Percentiles rank a stretch among this genome's conserved stretches.
These are phyloP conservation scores for Crithidia expoeki DNA, from an alignment of 208 protist genomes.

Conservation along the genomic window DNA sequence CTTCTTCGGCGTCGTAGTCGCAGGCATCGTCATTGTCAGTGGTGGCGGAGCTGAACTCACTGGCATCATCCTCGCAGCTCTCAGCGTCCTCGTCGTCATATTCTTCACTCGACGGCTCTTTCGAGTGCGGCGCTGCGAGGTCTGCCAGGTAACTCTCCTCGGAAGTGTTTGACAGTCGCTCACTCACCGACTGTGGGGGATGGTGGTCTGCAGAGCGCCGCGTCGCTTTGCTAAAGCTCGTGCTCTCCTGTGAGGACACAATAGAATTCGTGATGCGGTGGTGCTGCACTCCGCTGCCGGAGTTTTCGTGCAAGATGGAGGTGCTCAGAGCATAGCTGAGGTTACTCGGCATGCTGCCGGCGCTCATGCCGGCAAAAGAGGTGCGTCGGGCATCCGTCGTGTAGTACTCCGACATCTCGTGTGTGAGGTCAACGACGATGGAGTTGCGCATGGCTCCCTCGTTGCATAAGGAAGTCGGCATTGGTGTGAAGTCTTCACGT, in stretches of 20 bases:
- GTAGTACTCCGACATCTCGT: constrained; percentile 17
- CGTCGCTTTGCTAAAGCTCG: constrained; percentile 3
- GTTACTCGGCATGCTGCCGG: constrained; percentile 14
- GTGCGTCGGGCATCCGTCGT: background rate
- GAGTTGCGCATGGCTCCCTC: constrained; percentile 11
- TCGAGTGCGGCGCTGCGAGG: background rate
- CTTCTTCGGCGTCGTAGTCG: background rate
- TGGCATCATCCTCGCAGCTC: background rate
- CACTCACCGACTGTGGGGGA: background rate
- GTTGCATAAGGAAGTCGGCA: constrained; percentile 15
- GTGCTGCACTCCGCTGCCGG: background rate
- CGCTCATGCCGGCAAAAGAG: constrained; percentile 6
- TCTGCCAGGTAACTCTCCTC: background rate
- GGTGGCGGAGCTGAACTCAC: background rate
- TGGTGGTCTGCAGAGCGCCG: background rate
- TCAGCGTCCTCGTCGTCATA: background rate
- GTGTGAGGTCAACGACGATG: constrained; percentile 18
- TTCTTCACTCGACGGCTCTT: background rate
- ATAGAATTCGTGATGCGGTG: background rate
- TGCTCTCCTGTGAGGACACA: background rate
- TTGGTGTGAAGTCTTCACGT: background rate
- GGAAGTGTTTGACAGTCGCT: background rate
- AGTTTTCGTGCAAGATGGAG: constrained; percentile 9
- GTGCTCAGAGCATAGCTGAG: constrained; percentile 1
- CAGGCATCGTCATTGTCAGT: background rate